Evolutionary conservation across 2,329 filamentous ascomycete species (phyloP), one percentile per base, ranked within the genome.

Genomic region (Arthroderma sp.): DNA sequence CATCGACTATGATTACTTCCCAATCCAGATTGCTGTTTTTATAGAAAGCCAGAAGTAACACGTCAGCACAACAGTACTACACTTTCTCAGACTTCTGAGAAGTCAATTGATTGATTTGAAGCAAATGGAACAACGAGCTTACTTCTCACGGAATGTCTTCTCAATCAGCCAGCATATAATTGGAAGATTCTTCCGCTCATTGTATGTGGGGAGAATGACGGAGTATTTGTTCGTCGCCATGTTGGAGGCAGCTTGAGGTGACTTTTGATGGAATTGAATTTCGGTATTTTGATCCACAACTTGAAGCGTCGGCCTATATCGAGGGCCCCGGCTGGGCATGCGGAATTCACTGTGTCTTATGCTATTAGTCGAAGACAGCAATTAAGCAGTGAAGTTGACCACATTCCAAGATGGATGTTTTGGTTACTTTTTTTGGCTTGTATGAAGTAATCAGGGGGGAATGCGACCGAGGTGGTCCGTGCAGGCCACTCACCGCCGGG

Each of bases 1-100:
- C 93, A 76, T 98, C 91, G 64, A 98, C 85, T 64, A 98, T 91
- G 63, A 98, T 83, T 63, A 98, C 75, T 71, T 98, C 88, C 85
- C 86, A 98, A 66, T 96, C 82, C 58, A 98, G 77, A 42, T 91
- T 83, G 61, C 89, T 94, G 22, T 22, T 28, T 22, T 22, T 22
- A 22, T 3, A 22, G 15, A 22, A 22, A 22, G 15, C 15, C 15
- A 3, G 15, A 11, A 4, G 36, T 38, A 39, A 47, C n/a, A 39
- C 29, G 38, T 37, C 40, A 42, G 45, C 15, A 22, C 15, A 22
- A 22, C 15, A 22, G 15, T 22, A 22, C 15, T 22, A 22, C 15
- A 22, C 15, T 22, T 22, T 3, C 15, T 22, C 15, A 22, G 15
- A 3, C 15, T 22, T 22, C 15, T 22, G 15, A 22, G 15, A 22